Base-by-base conservation (phyloP, 345 rosid species). In the Angophora floribunda region DNA sequence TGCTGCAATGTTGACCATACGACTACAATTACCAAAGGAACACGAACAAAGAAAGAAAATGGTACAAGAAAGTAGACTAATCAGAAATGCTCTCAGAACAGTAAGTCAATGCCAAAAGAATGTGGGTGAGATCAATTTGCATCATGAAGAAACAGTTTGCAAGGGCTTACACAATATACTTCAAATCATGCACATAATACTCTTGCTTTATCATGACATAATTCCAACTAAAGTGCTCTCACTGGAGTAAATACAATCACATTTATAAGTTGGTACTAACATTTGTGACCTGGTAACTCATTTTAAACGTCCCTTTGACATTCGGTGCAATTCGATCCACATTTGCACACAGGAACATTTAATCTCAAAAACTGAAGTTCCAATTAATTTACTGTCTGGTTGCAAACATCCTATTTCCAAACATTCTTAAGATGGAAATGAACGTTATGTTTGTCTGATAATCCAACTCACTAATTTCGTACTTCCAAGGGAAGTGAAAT, bases 1-100 rank as follows among this genome's bases (percentile, higher is more conserved):
- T 49, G 88, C 97, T 95, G 96, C 93, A 91, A 86, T 85, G 78
- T 65, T 12, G 70, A 87, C 86, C 16, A 79, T 70, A 14, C 26
- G 87, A 84, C 61, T 53, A 89, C 61, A 63, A 86, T 57, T 24
- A 85, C 55, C 32, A 88, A 86, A 87, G 28, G 32, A 63, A 36
- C 52, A 80, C 16, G 7, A 79, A 75, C 52, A 78, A 47, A 55
- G 61, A 86, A 85, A 55, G 44, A 51, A 63, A 41, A 51, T 13
- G 4, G 41, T 30, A 85, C 14, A 21, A 75, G 82, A 75, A 75
- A 75, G 82, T 75, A 75, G 82, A 19, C 82, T 41, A 75, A 41
- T 36, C 26, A 75, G 47, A 36, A 75, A 75, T 41, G 49, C 82
- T 36, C 49, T 41, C 26, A 59, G 52, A 65, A 28, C 52, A 63